Evolutionary conservation across 2,329 filamentous ascomycete species (phyloP), one percentile per base, ranked within the genome.

Genomic region (Biscogniauxia marginata): DNA sequence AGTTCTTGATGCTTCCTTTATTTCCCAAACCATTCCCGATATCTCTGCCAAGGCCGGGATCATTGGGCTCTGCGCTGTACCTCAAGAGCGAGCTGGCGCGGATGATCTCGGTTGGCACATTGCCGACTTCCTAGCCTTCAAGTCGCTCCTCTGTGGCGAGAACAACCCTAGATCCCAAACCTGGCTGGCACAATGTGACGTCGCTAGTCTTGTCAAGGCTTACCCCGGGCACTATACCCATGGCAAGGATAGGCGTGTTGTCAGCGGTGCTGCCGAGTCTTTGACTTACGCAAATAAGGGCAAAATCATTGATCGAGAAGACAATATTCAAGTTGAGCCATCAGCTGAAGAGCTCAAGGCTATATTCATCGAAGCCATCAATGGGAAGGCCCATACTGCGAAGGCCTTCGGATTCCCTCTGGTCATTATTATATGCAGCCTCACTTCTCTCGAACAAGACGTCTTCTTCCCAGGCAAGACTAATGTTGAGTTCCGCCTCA

Each of bases 21-120:
- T 67, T 5, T 64, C 67, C 0, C 60, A 63, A 19, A 55, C 55
- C 1, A 21, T 68, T 20, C 67, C 67, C 1, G 64, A 64, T 23
- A 54, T 63, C 21, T 51, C 57, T n/a, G 45, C 48, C 1, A 44
- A 54, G 16, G 52, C 62, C 3, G 54, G 58, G 6, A 44, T 71
- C 7, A 25, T 71, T 34, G 68, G 56, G 9, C 53, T 71, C 13
- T 71, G 69, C 30, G 56, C 67, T 16, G 64, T 71, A 0, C 61
- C 69, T 6, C n/a, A 51, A 5, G 55, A 63, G 0, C 57, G 59
- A 44, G 62, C 65, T 11, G 63, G 56, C 23, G 62, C 58, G 23
- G 49, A 66, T 19, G 61, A 70, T 25, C 57, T 67, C 7, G 69
- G 68, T 16, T 69, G 65, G 63, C 66, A 70, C 44, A 53, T 71